Evolutionary conservation across 2,329 filamentous ascomycete genomes (phyloP), one percentile per base, ranked within the genome.

Genomic region (Epicoccum nigrum): DNA sequence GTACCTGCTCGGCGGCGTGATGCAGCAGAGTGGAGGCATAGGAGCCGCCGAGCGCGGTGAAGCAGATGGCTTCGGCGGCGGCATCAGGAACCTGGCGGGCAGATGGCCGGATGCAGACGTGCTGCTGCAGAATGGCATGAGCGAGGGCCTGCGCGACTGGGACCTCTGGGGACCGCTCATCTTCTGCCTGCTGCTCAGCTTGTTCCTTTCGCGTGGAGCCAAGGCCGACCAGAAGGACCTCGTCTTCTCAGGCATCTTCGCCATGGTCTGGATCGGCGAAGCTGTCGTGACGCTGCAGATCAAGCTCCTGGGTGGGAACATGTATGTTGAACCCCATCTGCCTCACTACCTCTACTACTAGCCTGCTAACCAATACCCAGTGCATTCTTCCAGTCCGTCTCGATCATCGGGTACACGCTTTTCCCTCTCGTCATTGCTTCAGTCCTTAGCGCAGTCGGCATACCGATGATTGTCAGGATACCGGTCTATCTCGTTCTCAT

Each of bases 241-340:
- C 32, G 92, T 97, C 21, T 99, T 99, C 73, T 95, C 91, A 28
- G 94, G 94, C 4, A 92, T 99, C 37, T 99, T 99, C 76, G 91
- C 92, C 39, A 89, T 96, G 76, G 88, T 99, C 45, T 99, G 94
- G 94, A 86, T 99, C 51, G 94, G 92, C 21, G 92, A 97, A 79
- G 92, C 92, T 1, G 88, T 96, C 3, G 94, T 99, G 52, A 99
- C 94, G n/a, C 77, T 96, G 69, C 94, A 99, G 81, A 97, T 99
- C 74, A 96, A 96, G 78, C 80, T 99, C 63, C 77, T 99, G 52
- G 94, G 94, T 52, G 94, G 94, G 37, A 97, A 94, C 78, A 97
- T 99, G 93, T 97, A 79, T 76, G 92, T 84, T 20, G 33, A 34
- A 28, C 16, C 15, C 19, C 2, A 13, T 13, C 9, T 17, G 7